phyloP scores from a whole-genome alignment of 1,139 yeast species.

The Yamadazyma dendronema region DNA sequence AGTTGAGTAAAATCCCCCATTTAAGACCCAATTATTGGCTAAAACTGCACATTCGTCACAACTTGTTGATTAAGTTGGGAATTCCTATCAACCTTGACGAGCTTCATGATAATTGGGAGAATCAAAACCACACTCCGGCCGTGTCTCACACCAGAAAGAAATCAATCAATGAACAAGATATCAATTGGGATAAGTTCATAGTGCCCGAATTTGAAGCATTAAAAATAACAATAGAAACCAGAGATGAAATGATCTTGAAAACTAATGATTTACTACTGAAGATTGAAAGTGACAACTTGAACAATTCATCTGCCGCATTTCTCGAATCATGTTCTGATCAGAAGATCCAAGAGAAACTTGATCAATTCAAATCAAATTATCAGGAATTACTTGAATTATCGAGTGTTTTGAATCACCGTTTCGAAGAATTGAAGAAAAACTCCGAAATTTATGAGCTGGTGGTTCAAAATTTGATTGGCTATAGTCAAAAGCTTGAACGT shows the following conservation, averaged over 20 bases:
- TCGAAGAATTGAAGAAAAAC: conserved; percentile 44
- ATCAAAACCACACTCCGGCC: background rate
- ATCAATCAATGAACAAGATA: conserved; percentile 28
- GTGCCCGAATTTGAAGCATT: conserved; percentile 28
- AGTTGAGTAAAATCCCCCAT: conserved; percentile 40
- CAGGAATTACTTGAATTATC: conserved; percentile 33
- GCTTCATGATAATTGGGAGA: conserved; percentile 6
- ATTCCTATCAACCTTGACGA: conserved; percentile 19
- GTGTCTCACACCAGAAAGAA: conserved; percentile 16
- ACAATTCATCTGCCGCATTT: conserved; percentile 30
- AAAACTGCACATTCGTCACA: conserved; percentile 54
- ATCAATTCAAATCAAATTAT: conserved; percentile 28
- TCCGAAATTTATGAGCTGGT: conserved; percentile 67
- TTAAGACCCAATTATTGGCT: conserved; percentile 58
- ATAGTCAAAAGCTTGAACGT: conserved; percentile 57
- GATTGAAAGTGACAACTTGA: conserved; percentile 38
- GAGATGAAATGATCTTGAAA: conserved; percentile 16
- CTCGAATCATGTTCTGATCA: conserved; percentile 17
- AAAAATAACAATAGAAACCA: conserved; percentile 20
- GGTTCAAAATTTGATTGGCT: conserved; percentile 69
- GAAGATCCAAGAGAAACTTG: conserved; percentile 21
- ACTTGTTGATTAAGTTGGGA: conserved; percentile 41
- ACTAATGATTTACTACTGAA: conserved; percentile 29
- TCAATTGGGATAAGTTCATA: conserved; percentile 32
- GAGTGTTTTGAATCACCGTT: conserved; percentile 50